Conservation (phyloP, 176 grass and related monocot genomes). For the Alopecurus myosuroides region DNA sequence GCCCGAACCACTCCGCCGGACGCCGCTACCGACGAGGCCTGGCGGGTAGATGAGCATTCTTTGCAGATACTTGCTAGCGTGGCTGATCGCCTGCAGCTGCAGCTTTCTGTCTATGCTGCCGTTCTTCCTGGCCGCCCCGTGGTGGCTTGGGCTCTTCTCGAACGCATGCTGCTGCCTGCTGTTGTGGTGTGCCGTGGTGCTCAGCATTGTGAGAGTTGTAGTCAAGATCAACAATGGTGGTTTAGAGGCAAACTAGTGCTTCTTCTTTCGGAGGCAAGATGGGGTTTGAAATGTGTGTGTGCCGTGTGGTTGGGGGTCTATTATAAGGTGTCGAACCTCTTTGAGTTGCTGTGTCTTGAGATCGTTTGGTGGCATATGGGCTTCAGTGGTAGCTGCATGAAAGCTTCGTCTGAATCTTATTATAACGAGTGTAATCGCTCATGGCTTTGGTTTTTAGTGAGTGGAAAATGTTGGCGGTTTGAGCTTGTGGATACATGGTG, state of each 20-base stretch:
- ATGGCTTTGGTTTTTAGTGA: constrained; percentile 38
- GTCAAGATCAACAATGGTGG: neutral
- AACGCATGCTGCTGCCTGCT: constrained; percentile 65
- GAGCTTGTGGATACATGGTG: neutral
- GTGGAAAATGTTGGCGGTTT: constrained; percentile 28
- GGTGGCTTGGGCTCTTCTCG: constrained; percentile 47
- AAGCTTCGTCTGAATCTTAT: constrained; percentile 69
- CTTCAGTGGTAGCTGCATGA: constrained; percentile 93
- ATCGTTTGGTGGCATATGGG: constrained; percentile 78
- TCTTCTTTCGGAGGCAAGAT: constrained; percentile 33
- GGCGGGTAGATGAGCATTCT: constrained; percentile 49
- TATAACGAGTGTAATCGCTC: constrained; percentile 25
- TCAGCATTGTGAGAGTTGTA: constrained; percentile 29
- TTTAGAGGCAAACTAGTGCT: neutral
- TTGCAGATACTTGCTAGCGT: constrained; percentile 51
- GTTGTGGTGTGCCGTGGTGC: constrained; percentile 45
- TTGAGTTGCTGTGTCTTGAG: constrained; percentile 56
- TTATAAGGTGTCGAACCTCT: constrained; percentile 44
- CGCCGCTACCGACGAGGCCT: constrained; percentile 49
- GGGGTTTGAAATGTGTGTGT: constrained; percentile 35
- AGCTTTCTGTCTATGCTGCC: constrained; percentile 49
- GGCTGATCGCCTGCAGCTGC: constrained; percentile 46
- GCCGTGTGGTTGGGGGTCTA: constrained; percentile 26
- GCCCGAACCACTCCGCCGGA: constrained; percentile 70
- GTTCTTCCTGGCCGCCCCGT: neutral